phyloP scores from a whole-genome alignment of 345 rosid genomes.

The Eucalyptus caleyi region DNA sequence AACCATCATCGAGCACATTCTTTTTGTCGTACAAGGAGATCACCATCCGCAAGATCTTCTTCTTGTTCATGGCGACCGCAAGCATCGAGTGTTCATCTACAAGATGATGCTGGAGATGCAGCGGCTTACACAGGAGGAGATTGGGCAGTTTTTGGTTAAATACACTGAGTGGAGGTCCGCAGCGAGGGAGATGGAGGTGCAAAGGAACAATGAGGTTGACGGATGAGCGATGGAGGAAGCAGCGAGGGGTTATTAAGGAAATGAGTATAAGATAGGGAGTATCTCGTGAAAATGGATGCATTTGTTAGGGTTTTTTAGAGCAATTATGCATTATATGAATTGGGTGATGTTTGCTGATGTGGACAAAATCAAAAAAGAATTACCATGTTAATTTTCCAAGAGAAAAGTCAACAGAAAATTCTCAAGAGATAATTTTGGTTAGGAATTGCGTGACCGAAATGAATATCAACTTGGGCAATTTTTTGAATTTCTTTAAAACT shows the following conservation, averaged over 20 bases:
- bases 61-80: neutral
- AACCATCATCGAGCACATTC: neutral
- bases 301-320: neutral
- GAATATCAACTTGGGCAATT: neutral
- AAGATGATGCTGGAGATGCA: neutral
- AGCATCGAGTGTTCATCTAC: neutral
- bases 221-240: neutral
- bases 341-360: neutral
- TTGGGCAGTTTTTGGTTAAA: neutral
- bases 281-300: neutral
- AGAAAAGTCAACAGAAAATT: neutral
- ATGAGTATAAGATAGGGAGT: neutral
- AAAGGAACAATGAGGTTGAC: neutral
- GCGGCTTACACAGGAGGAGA: neutral
- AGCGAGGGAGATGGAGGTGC: neutral
- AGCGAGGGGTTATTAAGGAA: rapidly evolving
- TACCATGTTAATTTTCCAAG: neutral
- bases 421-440: neutral
- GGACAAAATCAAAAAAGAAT: neutral
- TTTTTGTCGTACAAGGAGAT: neutral
- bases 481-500: neutral
- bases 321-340: neutral
- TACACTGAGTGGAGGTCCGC: neutral
- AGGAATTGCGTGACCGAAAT: neutral
- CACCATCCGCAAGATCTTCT: neutral